Percentiles rank a stretch among this genome's conserved stretches.
phyloP scores from a whole-genome alignment of 768 basidiomycete species.

The Podaxis sp. region DNA sequence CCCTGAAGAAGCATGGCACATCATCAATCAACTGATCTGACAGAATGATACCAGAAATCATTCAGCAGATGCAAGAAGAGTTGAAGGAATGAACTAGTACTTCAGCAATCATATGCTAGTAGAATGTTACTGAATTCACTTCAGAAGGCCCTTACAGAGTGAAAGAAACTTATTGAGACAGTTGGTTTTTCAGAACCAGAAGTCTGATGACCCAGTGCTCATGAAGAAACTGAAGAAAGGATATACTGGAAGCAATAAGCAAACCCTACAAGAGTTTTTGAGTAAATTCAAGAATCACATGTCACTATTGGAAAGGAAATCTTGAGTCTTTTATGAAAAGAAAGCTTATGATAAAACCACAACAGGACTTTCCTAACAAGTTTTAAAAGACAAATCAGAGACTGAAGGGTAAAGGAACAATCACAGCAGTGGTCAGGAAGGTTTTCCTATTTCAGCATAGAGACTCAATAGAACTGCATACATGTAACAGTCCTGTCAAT shows the following conservation, averaged over 20 bases:
- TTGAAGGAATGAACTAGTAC: background rate
- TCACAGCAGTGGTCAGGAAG: slow-evolving; percentile 31
- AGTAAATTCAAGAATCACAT: background rate
- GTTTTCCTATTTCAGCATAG: slow-evolving; percentile 54
- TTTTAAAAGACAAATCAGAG: background rate
- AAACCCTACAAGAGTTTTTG: background rate
- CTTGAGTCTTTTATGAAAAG: background rate
- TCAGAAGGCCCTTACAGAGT: slow-evolving; percentile 1
- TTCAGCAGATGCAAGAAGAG: background rate
- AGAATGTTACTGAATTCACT: background rate
- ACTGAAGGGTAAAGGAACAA: background rate
- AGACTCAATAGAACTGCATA: slow-evolving; percentile 34
- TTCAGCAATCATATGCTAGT: background rate
- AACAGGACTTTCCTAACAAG: background rate
- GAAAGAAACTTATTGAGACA: background rate
- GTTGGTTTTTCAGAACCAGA: background rate
- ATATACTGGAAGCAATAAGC: background rate
- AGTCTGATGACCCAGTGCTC: background rate
- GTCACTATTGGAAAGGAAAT: background rate
- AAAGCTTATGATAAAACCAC: too few relatives aligned
- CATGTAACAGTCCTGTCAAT: background rate
- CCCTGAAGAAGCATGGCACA: slow-evolving; percentile 5
- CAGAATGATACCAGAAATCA: background rate
- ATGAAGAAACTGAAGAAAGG: slow-evolving; percentile 1
- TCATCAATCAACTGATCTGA: background rate